Conservation (phyloP, 106 monocot genomes). For the Posidonia australis region DNA sequence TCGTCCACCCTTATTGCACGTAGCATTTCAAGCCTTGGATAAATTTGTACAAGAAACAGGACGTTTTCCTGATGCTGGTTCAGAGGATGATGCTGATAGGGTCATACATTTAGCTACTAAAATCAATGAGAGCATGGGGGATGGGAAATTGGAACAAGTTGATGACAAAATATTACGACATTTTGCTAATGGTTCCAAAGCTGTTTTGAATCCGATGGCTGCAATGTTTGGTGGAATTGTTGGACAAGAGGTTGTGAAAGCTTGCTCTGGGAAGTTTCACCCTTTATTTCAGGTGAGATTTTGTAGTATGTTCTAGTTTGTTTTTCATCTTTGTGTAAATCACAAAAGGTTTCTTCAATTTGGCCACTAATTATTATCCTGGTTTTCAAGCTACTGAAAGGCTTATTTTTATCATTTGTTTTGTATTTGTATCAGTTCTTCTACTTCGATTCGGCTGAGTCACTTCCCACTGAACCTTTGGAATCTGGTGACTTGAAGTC, state of each 20-base stretch:
- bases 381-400: not conserved
- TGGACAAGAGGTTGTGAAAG: constrained; percentile 92
- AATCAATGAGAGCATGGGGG: constrained; percentile 50
- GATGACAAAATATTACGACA: constrained; percentile 49
- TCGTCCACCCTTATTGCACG: constrained; percentile 51
- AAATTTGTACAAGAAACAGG: constrained; percentile 50
- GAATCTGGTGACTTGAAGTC: constrained; percentile 59
- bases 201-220: constrained; percentile 92
- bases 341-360: not conserved
- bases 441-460: constrained; percentile 95
- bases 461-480: constrained; percentile 63
- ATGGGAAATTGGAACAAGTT: constrained; percentile 36
- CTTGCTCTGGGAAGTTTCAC: constrained; percentile 94
- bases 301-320: not conserved
- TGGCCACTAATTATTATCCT: not conserved
- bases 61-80: constrained; percentile 69
- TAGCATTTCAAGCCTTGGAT: constrained; percentile 91
- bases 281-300: constrained; percentile 77
- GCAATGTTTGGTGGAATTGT: constrained; percentile 97
- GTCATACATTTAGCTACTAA: constrained; percentile 31
- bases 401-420: not conserved
- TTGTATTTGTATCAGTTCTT: constrained; percentile 56
- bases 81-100: constrained; percentile 48
- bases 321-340: not conserved
- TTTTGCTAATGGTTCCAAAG: constrained; percentile 68